Evolutionary conservation across 129 eudicot species (phyloP).

Genomic region (Erigeron canadensis): DNA sequence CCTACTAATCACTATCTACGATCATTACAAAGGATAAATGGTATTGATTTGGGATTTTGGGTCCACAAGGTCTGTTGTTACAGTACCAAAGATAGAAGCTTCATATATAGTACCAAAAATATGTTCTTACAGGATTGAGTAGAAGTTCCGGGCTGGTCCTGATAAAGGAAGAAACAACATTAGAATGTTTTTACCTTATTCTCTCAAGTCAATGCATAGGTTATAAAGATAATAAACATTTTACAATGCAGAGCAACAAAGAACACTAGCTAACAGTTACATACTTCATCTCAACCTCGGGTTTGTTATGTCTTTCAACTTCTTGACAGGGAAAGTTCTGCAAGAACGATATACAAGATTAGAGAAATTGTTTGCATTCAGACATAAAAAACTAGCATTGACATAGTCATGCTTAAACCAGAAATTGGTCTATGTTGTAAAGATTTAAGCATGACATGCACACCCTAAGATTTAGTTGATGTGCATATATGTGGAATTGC

Average conservation of each 20-base stretch:
- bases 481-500: too few relatives aligned
- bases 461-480: background rate
- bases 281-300: slow-evolving; percentile 90
- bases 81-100: background rate
- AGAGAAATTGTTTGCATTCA: background rate
- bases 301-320: slow-evolving; percentile 94
- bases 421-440: background rate
- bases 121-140: slow-evolving; percentile 79
- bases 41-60: slow-evolving; percentile 9
- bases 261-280: slow-evolving; percentile 20
- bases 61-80: background rate
- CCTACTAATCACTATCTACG: background rate
- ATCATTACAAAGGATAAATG: background rate
- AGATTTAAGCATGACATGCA: background rate
- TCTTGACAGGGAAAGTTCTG: slow-evolving; percentile 97
- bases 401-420: background rate
- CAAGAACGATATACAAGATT: slow-evolving; percentile 26
- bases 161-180: slow-evolving; percentile 37
- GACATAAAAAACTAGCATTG: background rate
- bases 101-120: slow-evolving; percentile 15
- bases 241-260: background rate
- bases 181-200: background rate
- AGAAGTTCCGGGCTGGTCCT: slow-evolving; percentile 98
- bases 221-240: background rate
- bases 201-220: background rate